A percentile compares a stretch with the other conserved stretches of the same genome.
Conservation (phyloP, 129 eudicot genomes). For the Glebionis coronaria region DNA sequence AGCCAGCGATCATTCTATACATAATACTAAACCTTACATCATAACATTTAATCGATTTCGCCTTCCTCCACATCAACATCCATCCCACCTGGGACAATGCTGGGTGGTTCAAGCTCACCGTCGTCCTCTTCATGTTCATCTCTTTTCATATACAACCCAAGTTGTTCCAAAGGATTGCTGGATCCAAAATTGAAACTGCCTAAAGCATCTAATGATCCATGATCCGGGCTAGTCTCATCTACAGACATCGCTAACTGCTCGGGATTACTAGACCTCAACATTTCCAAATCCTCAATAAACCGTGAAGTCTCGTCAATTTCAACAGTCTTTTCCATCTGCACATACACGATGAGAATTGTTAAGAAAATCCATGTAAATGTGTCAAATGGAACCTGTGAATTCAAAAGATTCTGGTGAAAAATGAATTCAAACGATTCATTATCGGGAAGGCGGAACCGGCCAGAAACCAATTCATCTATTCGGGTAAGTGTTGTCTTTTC, state of each 20-base stretch:
- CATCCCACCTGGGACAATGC: conserved; percentile 14
- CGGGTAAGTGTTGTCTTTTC: no score
- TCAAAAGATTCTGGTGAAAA: no score
- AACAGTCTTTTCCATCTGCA: conserved; percentile 81
- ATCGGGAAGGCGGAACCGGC: no score
- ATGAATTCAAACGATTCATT: no score
- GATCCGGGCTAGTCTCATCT: conserved; percentile 72
- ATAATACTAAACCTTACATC: conserved; percentile 24
- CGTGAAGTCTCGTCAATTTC: conserved; percentile 75
- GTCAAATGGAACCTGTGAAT: no score
- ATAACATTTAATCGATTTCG: conserved; percentile 60
- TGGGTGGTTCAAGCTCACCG: conserved; percentile 58
- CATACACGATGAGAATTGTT: background rate
- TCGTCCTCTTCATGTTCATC: conserved; percentile 93
- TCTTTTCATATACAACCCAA: conserved; percentile 78
- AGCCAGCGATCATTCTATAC: conserved; percentile 30
- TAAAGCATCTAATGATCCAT: conserved; percentile 53
- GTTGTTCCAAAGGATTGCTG: conserved; percentile 86
- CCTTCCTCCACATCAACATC: conserved; percentile 82
- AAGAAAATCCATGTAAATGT: no score
- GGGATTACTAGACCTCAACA: conserved; percentile 53
- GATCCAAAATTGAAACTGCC: conserved; percentile 84
- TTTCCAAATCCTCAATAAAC: conserved; percentile 77
- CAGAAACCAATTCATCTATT: no score
- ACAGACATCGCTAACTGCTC: conserved; percentile 53